A percentile compares a stretch with the other conserved stretches of the same genome.
phyloP scores from a whole-genome alignment of 306 rosid species.

The Fragaria ananassa region DNA sequence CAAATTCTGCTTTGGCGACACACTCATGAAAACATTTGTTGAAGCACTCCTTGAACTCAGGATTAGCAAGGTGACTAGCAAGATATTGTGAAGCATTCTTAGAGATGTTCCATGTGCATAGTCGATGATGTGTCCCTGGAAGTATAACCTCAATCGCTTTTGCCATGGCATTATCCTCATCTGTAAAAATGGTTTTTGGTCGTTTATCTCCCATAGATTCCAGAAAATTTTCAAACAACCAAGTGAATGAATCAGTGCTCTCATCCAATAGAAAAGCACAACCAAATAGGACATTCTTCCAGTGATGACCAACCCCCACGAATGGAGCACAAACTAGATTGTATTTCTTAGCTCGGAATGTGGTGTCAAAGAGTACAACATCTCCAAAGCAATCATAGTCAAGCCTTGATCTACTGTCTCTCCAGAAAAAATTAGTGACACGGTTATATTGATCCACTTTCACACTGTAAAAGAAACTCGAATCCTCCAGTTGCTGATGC shows the following conservation, averaged over 20 bases:
- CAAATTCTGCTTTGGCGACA: slow-evolving; percentile 12
- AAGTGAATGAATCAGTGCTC: slow-evolving; percentile 19
- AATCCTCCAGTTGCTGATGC: slow-evolving; percentile 20
- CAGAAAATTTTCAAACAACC: slow-evolving; percentile 21
- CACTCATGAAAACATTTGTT: slow-evolving; percentile 11
- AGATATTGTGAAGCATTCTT: slow-evolving; percentile 15
- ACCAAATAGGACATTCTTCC: slow-evolving; percentile 26
- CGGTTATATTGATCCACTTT: slow-evolving; percentile 20
- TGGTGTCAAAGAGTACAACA: slow-evolving; percentile 20
- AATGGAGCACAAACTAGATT: slow-evolving; percentile 26
- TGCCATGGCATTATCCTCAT: slow-evolving; percentile 10
- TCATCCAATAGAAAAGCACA: slow-evolving; percentile 26
- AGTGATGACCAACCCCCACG: slow-evolving; percentile 30
- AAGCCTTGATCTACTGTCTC: slow-evolving; percentile 20
- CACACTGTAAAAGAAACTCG: slow-evolving; percentile 21
- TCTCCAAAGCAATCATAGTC: slow-evolving; percentile 32
- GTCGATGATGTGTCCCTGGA: slow-evolving; percentile 14
- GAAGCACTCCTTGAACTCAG: slow-evolving; percentile 11
- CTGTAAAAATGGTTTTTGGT: slow-evolving; percentile 18
- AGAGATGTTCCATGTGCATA: slow-evolving; percentile 18
- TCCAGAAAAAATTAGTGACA: slow-evolving; percentile 27
- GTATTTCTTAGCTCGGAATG: slow-evolving; percentile 17
- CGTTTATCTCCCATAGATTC: slow-evolving; percentile 6
- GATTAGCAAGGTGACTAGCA: not conserved
- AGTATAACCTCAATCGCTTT: slow-evolving; percentile 4